phyloP scores from a whole-genome alignment of 2,329 filamentous ascomycete species.

The Pestalotiopsis sp. region DNA sequence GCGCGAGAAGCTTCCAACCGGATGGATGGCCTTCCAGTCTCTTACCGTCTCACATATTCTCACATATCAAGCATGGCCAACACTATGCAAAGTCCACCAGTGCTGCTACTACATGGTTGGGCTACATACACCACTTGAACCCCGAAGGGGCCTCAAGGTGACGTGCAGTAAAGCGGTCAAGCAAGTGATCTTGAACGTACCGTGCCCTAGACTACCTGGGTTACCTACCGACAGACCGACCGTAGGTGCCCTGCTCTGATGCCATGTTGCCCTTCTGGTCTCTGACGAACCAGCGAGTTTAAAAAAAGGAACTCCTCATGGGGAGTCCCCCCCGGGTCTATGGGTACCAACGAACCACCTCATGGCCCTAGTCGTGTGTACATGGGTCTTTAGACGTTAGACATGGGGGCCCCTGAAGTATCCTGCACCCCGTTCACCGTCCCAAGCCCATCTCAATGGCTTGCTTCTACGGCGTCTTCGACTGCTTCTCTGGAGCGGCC shows the following conservation, averaged over 20 bases:
- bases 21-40: background rate
- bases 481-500: background rate
- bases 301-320: slow-evolving; percentile 24
- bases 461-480: slow-evolving; percentile 2
- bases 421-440: slow-evolving; percentile 33
- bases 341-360: slow-evolving; percentile 24
- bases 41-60: background rate
- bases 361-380: slow-evolving; percentile 30
- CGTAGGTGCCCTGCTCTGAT: background rate
- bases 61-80: background rate
- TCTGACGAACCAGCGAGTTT: slow-evolving; percentile 20
- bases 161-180: slow-evolving; percentile 13
- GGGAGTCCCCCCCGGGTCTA: slow-evolving; percentile 23
- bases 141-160: slow-evolving; percentile 5
- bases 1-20: background rate
- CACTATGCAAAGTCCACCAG: background rate
- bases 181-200: background rate
- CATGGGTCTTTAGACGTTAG: slow-evolving; percentile 27
- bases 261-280: slow-evolving; percentile 19
- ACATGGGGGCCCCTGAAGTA: slow-evolving; percentile 27
- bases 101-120: background rate
- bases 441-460: slow-evolving; percentile 18
- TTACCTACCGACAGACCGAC: background rate
- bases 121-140: background rate
- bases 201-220: background rate